Evolutionary conservation across 108 stramenopile species (phyloP).

Genomic region (Nitzschia sp.): DNA sequence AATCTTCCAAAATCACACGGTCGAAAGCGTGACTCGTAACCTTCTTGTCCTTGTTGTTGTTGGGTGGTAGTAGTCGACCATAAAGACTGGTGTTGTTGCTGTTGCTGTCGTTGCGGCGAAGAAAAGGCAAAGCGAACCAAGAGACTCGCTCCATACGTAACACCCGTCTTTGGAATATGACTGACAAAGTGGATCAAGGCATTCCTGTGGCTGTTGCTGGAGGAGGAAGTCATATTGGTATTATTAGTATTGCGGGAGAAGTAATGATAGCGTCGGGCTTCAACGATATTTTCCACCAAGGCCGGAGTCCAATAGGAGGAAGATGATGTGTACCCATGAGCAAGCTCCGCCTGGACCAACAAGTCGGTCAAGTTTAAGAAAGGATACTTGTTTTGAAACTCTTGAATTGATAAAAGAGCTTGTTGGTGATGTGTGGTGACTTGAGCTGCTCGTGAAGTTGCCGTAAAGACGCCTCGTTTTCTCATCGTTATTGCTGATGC

Average conservation of each 20-base stretch:
- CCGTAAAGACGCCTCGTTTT: background rate
- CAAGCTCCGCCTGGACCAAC: background rate
- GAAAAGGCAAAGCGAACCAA: no score
- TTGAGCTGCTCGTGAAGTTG: background rate
- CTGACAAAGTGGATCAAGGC: slow-evolving; percentile 6
- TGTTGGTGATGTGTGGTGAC: background rate
- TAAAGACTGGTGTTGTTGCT: no score
- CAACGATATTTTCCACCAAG: background rate
- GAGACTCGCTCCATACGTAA: background rate
- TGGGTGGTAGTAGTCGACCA: background rate
- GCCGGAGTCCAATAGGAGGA: background rate
- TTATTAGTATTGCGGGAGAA: background rate
- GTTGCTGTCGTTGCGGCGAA: no score
- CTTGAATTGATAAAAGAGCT: background rate
- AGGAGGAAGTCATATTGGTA: background rate
- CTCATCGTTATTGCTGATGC: background rate
- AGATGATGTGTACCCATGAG: no score
- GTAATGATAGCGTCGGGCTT: background rate
- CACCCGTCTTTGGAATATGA: slow-evolving; percentile 20
- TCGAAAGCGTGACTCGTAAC: background rate
- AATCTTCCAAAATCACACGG: background rate
- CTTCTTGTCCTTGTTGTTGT: background rate
- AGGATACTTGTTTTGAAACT: background rate
- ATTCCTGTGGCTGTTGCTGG: background rate
- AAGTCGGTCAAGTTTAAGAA: background rate